Percentiles rank a stretch among this genome's conserved stretches.
Conservation (phyloP, 2,329 filamentous ascomycete genomes). For the Knufia petricola region DNA sequence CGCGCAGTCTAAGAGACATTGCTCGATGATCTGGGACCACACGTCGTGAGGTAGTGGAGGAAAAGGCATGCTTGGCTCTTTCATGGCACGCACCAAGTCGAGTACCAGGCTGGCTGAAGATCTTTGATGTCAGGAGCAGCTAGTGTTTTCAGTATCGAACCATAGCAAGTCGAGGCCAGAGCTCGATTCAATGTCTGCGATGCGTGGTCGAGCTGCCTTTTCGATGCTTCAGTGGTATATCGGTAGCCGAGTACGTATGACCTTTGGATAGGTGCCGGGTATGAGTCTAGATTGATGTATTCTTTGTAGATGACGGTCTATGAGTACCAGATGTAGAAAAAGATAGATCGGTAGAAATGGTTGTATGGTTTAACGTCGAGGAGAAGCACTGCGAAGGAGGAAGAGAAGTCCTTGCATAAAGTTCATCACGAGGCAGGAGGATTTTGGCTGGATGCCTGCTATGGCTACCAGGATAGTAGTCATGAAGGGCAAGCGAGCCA, state of each 20-base stretch:
- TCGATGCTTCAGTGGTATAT: too few relatives aligned
- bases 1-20: slow-evolving; percentile 1
- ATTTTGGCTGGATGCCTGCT: background rate
- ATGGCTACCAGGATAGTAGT: background rate
- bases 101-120: too few relatives aligned
- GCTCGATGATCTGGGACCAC: slow-evolving; percentile 2
- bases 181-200: too few relatives aligned
- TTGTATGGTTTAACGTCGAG: background rate
- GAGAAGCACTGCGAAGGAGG: too few relatives aligned
- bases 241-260: too few relatives aligned
- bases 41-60: slow-evolving; percentile 3
- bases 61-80: background rate
- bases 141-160: too few relatives aligned
- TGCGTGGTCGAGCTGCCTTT: too few relatives aligned
- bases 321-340: background rate
- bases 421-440: background rate
- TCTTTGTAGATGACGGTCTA: background rate
- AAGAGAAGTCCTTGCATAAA: background rate
- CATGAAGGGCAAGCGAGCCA: background rate
- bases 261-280: too few relatives aligned
- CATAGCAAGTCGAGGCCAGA: too few relatives aligned
- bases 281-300: too few relatives aligned
- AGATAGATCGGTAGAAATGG: background rate
- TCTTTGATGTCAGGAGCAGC: too few relatives aligned
- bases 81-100: too few relatives aligned